Conservation (phyloP, 108 stramenopile species). For the Nitzschia palea region DNA sequence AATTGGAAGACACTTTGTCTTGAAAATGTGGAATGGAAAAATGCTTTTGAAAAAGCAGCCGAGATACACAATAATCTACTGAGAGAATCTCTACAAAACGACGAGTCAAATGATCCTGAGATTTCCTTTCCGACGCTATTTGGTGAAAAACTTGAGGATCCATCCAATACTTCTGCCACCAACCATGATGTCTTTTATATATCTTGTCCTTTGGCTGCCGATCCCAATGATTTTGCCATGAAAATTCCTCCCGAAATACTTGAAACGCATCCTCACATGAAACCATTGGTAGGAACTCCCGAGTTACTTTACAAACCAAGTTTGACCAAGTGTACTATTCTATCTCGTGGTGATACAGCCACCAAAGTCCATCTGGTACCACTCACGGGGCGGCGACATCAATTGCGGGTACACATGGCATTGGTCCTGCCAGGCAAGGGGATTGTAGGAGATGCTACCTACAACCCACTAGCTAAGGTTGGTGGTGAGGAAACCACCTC, state of each 20-base stretch:
- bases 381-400: conserved; percentile 90
- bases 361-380: conserved; percentile 83
- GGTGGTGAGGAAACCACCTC: not conserved
- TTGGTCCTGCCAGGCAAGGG: conserved; percentile 66
- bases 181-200: conserved; percentile 8
- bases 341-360: conserved; percentile 37
- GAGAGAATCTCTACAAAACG: conserved; percentile 23
- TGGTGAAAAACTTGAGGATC: conserved; percentile 18
- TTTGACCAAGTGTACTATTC: conserved; percentile 71
- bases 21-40: conserved; percentile 25
- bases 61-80: conserved; percentile 41
- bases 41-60: conserved; percentile 26
- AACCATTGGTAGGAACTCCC: not conserved
- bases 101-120: not conserved
- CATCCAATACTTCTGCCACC: not conserved
- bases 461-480: too few species aligned
- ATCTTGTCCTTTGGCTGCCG: conserved; percentile 44
- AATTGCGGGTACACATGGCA: conserved; percentile 88
- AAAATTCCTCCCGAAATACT: conserved; percentile 34
- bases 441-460: conserved; percentile 92
- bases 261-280: conserved; percentile 5
- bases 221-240: conserved; percentile 48
- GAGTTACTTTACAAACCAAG: conserved; percentile 60
- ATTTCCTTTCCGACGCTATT: conserved; percentile 30
- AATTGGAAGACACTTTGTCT: conserved; percentile 27